Conservation (phyloP, 257 asterid genomes). For the Jasminum sambac region DNA sequence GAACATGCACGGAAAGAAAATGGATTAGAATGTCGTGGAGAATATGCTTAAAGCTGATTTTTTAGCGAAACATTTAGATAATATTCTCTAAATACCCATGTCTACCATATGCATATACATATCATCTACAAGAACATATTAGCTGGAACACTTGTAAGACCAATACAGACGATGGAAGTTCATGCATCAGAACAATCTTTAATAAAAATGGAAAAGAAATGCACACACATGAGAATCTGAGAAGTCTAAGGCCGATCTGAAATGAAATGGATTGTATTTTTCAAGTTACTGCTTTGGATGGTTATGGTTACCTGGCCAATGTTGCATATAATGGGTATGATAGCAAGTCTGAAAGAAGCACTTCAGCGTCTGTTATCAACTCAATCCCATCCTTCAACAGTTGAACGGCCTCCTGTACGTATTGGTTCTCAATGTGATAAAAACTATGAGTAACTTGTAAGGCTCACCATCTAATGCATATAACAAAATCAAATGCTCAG, state of each 20-base stretch:
- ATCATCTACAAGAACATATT: neutral
- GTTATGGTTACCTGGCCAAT: conserved; percentile 56
- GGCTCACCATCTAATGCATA: conserved; percentile 10
- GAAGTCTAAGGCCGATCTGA: conserved; percentile 9
- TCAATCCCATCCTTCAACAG: conserved; percentile 93
- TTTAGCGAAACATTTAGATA: neutral
- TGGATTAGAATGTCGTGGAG: neutral
- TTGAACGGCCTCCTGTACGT: conserved; percentile 71
- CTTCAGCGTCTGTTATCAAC: conserved; percentile 78
- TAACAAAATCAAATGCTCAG: conserved; percentile 7
- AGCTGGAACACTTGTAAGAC: neutral
- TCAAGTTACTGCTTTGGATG: no score
- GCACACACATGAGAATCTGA: conserved; percentile 10
- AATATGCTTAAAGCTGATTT: neutral
- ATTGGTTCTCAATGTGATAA: conserved; percentile 22
- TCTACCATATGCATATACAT: neutral
- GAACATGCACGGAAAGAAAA: conserved; percentile 3
- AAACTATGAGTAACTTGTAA: conserved; percentile 3
- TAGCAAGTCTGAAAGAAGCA: conserved; percentile 57
- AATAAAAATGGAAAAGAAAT: conserved; percentile 17
- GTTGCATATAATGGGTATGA: conserved; percentile 73
- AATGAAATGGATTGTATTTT: no score
- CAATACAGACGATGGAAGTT: neutral
- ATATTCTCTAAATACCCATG: neutral
- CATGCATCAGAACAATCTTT: neutral